Percentiles rank a stretch among this genome's conserved stretches.
Conservation (phyloP, 2,329 filamentous ascomycete genomes). For the Byssothecium circinans region DNA sequence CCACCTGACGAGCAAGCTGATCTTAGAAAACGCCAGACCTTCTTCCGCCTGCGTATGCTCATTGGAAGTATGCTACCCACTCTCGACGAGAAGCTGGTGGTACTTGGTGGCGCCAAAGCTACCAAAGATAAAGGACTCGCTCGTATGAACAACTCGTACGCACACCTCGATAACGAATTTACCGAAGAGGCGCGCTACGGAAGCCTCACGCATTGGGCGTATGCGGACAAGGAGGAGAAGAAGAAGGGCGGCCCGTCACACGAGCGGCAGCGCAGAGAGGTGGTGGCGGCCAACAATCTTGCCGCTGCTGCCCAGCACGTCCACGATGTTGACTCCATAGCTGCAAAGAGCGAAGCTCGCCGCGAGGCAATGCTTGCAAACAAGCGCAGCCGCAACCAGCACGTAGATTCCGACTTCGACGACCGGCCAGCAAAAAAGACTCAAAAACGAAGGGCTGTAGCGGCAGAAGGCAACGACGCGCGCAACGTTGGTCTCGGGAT, state of each 20-base stretch:
- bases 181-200: conserved; percentile 94
- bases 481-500: conserved; percentile 66
- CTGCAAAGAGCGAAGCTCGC: conserved; percentile 76
- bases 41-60: conserved; percentile 74
- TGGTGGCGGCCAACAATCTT: conserved; percentile 70
- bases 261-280: conserved; percentile 77
- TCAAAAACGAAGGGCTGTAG: conserved; percentile 60
- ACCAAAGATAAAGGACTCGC: conserved; percentile 81
- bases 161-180: conserved; percentile 83
- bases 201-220: conserved; percentile 92
- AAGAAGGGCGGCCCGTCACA: conserved; percentile 62
- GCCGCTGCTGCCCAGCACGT: conserved; percentile 71
- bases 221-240: conserved; percentile 72
- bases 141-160: conserved; percentile 84
- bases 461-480: conserved; percentile 50
- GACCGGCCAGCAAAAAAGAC: conserved; percentile 67
- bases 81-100: conserved; percentile 96
- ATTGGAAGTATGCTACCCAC: conserved; percentile 85
- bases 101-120: conserved; percentile 89
- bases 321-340: conserved; percentile 79
- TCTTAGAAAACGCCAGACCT: conserved; percentile 70
- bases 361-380: conserved; percentile 80
- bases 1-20: conserved; percentile 52
- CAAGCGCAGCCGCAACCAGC: conserved; percentile 68
- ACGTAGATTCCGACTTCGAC: conserved; percentile 78